Base-by-base conservation (phyloP, 2,329 filamentous ascomycete species). In the Pseudocercospora cruenta region DNA sequence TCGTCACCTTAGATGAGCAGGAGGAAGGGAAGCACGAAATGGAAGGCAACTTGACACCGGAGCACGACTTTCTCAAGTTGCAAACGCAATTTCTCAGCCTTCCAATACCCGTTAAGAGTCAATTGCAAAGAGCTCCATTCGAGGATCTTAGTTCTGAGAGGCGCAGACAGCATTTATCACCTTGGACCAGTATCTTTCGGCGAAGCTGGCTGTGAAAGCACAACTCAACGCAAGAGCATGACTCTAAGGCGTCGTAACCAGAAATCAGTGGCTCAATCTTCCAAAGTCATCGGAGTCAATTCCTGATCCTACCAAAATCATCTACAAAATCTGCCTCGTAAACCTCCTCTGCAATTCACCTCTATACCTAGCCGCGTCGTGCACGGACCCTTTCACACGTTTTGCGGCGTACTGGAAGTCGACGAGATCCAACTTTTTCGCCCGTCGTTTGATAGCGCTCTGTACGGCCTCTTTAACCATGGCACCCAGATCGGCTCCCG, bases 401-500 rank as follows among this genome's bases (percentile, higher is more conserved):
- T 68, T 73, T 9, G 78, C 76, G 1, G 82, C 84, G 14, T 73
- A 72, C 55, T 79, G 71, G 62, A 86, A 82, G 68, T 86, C 83
- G 47, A 81, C 74, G 55, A 82, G 71, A 53, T 81, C 81, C 6
- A 88, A 83, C 10, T 73, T 74, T 68, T 81, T 81, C 19, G 70
- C 70, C 8, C 80, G 76, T 14, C 84, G 76, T 69, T 82, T 81
- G 47, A 88, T 81, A 33, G 87, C 86, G 55, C 81, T 80, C 73
- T 87, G 84, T 28, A 85, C 87, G 9, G 88, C 88, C 69, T 86
- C 84, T 12, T 86, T 79, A 16, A 90, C 73, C 70, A 91, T 73
- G 62, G 83, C 84, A 14, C 84, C 85, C 60, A 91, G 73, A 80
- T 91, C 88, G 0, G 88, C 88, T 70, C 88, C 88, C 61, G 91